Conservation (phyloP, 108 stramenopile genomes). For the Heterococcus sp. region DNA sequence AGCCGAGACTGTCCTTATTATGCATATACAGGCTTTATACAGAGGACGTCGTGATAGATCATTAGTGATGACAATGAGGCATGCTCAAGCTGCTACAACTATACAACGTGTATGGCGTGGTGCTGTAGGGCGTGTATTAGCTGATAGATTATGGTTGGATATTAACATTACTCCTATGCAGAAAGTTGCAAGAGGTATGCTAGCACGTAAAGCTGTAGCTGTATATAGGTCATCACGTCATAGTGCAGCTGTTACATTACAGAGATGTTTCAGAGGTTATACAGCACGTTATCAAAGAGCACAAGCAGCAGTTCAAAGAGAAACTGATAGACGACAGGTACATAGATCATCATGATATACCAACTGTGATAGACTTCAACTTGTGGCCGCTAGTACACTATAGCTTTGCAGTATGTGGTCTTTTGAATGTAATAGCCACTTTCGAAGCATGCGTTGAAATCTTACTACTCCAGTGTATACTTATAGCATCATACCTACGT, state of each 20-base stretch:
- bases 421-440: too few relatives aligned
- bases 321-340: too few relatives aligned
- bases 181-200: not conserved
- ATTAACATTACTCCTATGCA: conserved; percentile 16
- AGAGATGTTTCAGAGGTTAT: conserved; percentile 27
- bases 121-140: conserved; percentile 23
- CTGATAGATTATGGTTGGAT: conserved; percentile 23
- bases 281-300: conserved; percentile 10
- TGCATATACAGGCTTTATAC: not conserved
- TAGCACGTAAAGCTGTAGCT: not conserved
- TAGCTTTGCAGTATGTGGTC: too few relatives aligned
- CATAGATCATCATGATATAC: too few relatives aligned
- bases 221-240: conserved; percentile 6
- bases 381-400: too few relatives aligned
- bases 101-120: conserved; percentile 45
- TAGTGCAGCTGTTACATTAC: conserved; percentile 20
- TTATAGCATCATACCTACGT: too few relatives aligned
- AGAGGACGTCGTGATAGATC: not conserved
- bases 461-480: too few relatives aligned
- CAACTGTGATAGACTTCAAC: too few relatives aligned
- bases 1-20: not conserved
- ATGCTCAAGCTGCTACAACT: conserved; percentile 16
- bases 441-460: too few relatives aligned
- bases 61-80: not conserved
- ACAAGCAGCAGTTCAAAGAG: too few relatives aligned